These are phyloP conservation scores for Edaphochlamys debaryana DNA, from an alignment of 139 green algal genomes.

Conservation along the genomic window DNA sequence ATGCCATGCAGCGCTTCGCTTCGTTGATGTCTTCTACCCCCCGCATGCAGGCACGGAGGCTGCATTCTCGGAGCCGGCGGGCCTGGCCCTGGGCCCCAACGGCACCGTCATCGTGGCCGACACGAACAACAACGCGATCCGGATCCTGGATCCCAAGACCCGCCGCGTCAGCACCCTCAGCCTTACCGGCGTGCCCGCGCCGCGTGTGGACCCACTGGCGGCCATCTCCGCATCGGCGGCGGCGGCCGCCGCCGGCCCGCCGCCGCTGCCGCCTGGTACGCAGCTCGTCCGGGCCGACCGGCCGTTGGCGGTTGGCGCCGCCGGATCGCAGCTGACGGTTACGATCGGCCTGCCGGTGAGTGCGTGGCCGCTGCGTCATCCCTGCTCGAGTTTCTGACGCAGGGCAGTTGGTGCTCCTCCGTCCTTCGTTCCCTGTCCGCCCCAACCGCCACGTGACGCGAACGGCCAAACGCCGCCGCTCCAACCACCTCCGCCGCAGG, in stretches of 20 bases:
- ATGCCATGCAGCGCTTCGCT: too few relatives aligned
- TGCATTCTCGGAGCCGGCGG: slow-evolving; percentile 80
- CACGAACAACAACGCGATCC: slow-evolving; percentile 82
- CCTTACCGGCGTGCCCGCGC: slow-evolving; percentile 62
- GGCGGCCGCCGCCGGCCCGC: background rate
- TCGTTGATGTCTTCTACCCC: too few relatives aligned
- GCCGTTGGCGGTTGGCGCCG: slow-evolving; percentile 13
- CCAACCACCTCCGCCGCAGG: too few relatives aligned
- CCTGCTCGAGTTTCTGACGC: too few relatives aligned
- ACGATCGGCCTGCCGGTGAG: slow-evolving; percentile 60
- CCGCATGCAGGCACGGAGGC: too few relatives aligned
- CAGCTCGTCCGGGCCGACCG: slow-evolving; percentile 42
- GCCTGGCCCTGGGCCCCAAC: slow-evolving; percentile 57
- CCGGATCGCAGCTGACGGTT: slow-evolving; percentile 39
- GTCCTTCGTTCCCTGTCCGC: too few relatives aligned
- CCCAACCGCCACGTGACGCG: too few relatives aligned
- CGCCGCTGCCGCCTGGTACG: slow-evolving; percentile 32
- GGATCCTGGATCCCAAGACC: slow-evolving; percentile 51
- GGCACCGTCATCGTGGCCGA: slow-evolving; percentile 73
- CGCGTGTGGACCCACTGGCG: slow-evolving; percentile 49
- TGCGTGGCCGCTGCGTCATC: too few relatives aligned
- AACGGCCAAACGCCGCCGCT: too few relatives aligned
- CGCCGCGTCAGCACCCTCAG: slow-evolving; percentile 64
- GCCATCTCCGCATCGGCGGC: background rate
- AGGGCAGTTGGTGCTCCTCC: too few relatives aligned